Evolutionary conservation across 1,139 yeast species (phyloP), one percentile per base, ranked within the genome.

Genomic region (Candida sp.): DNA sequence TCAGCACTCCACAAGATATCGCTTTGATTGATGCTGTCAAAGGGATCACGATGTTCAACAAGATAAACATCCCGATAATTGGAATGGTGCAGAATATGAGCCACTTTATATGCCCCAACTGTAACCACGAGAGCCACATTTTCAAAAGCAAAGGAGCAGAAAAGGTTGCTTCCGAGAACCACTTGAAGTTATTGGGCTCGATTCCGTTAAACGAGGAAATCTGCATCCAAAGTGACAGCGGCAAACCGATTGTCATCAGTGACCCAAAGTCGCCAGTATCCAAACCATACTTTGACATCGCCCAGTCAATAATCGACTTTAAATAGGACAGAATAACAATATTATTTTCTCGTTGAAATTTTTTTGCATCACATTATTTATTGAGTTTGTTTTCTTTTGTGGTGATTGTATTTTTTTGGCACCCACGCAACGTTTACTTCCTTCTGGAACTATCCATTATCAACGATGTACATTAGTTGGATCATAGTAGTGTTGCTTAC

Each of bases 51-150:
- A 86, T 90, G 94, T 90, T 88, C 66, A 71, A 81, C 9, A 87
- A 88, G 59, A 90, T 90, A 32, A 70, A 81, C 27, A 84, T 89
- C n/a, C 96, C 96, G 0, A 72, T 90, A 0, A 62, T 87, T 28
- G 97, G 97, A 0, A 65, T 90, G 59, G 92, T 91, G 0, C 91
- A 90, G 63, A 90, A 90, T 62, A 90, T 90, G 97, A 86, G 96
- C 58, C 80, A 81, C 58, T 90, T 77, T 62, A 64, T 83, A 2
- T 90, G 97, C 63, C 92, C 96, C 1, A 83, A 86, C 55, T 89
- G 96, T 61, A 66, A 75, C 48, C 93, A 88, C 58, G 86, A 85
- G 57, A 77, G 89, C 3, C 96, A 88, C 60, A 79, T 90, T 2
- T 90, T 90, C 69, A 96, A 94, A 0, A 66, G 75, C 9, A 86